Base-by-base conservation (phyloP, 208 protist genomes). In the Trypanosoma mega region DNA sequence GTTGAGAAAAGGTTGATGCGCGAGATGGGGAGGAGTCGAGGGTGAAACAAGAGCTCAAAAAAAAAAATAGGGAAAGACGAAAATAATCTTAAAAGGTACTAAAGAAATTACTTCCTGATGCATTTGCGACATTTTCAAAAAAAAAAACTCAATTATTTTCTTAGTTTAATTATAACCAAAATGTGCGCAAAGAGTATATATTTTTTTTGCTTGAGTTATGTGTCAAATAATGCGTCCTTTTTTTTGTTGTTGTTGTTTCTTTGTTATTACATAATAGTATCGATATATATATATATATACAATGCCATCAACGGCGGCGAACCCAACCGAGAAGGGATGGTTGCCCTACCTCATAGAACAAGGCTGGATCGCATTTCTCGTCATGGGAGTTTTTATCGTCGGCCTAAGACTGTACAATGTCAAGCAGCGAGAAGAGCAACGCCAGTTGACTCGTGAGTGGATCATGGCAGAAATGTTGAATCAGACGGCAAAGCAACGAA, bases 351-450 rank as follows among this genome's bases (percentile, higher is more conserved):
- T 82, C 1, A 55, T 77, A 44, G 80, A 90, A 47, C 63, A 90
- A 46, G 76, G 86, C 2, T 94, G 87, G 84, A 20, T 94, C 21
- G 70, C 81, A 1, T 86, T 94, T 58, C 14, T 90, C 12, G 57
- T 94, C 8, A 74, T 94, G 26, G 87, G 83, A 16, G 43, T 78
- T 14, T 74, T 91, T 43, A 80, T 94, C 54, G 49, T 94, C 56
- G 87, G 72, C 0, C 59, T 94, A n/a, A 76, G 83, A 9, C 34
- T 94, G 12, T 94, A 82, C 56, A 94, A 94, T 41, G 74, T 86
- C 39, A 79, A 68, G 33, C 83, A 94, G 64, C 83, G 87, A 9
- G 59, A 41, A 2, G 58, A 82, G 7, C 78, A 90, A 51, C 72
- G 77, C 4, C 44, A 68, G 49, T 53, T 94, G 46, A 46, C 91